A percentile compares a stretch with the other conserved stretches of the same genome.
phyloP scores from a whole-genome alignment of 2,329 filamentous ascomycete species.

The Pestalotiopsis sp. region DNA sequence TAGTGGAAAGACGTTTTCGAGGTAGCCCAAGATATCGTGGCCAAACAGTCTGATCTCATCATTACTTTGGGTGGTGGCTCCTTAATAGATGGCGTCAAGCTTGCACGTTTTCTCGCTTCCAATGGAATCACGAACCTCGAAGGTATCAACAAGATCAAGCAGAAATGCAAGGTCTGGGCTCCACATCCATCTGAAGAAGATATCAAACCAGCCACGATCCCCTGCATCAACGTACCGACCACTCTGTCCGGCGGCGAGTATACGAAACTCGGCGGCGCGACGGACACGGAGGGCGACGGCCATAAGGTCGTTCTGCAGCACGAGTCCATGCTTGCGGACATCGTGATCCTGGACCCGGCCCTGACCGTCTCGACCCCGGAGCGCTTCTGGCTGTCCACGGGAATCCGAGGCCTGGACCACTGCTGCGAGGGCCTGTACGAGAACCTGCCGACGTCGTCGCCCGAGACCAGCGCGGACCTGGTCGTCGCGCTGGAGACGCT shows the following conservation, averaged over 20 bases:
- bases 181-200: constrained; percentile 3
- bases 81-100: constrained; percentile 34
- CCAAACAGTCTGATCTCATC: constrained; percentile 27
- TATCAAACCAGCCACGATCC: constrained; percentile 29
- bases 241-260: constrained; percentile 44
- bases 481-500: constrained; percentile 14
- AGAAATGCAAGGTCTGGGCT: constrained; percentile 11
- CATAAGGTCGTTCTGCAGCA: constrained; percentile 22
- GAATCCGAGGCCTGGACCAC: constrained; percentile 24
- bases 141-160: constrained; percentile 17
- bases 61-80: constrained; percentile 35
- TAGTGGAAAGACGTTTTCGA: constrained; percentile 31
- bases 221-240: constrained; percentile 42
- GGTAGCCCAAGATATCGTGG: constrained; percentile 26
- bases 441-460: background rate
- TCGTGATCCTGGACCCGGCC: constrained; percentile 23
- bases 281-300: constrained; percentile 26
- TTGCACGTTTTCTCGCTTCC: constrained; percentile 24
- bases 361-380: constrained; percentile 22
- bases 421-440: constrained; percentile 21
- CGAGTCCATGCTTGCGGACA: constrained; percentile 18
- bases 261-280: constrained; percentile 39
- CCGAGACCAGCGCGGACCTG: constrained; percentile 11
- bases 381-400: constrained; percentile 25
- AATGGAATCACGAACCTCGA: constrained; percentile 19